Base-by-base conservation (phyloP, 1,284 basidiomycete species). In the Puccinia sorghi region DNA sequence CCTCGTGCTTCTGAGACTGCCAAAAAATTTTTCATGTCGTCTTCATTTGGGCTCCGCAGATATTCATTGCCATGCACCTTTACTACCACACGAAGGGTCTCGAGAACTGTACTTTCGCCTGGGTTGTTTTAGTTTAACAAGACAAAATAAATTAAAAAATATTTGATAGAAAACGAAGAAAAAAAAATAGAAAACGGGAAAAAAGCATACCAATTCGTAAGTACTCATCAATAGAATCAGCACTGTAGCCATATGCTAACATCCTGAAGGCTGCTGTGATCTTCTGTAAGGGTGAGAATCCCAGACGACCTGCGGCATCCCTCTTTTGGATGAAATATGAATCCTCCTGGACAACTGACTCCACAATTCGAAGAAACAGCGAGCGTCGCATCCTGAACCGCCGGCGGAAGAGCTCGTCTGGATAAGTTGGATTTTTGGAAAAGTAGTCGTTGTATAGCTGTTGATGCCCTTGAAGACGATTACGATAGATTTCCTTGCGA, bases 181-280 rank as follows among this genome's bases (percentile, higher is more conserved):
- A 32, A 32, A 32, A 32, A 32, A 32, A 32, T 32, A 32, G 32
- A 32, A 32, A 32, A 32, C 2, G 2, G 4, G 32, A 32, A 32
- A 32, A 32, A 32, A 32, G 4, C 32, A 12, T 11, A 46, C 43
- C 8, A 6, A 72, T 72, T 22, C 41, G 52, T 6, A 72, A 3
- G 37, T 72, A 72, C 37, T 72, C 70, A 72, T 72, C 52, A 52
- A 43, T 1, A 9, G 50, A 46, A 46, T 72, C 56, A 1, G 71
- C 37, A 22, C 50, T 43, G n/a, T 52, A 56, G 37, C 71, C 41
- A 41, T 72, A 72, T 0, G 71, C 56, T 4, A 72, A 54, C 32
- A 57, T 52, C 11, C 56, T 52, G 1, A 72, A 12, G 32, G 32
- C 32, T 32, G 32, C 32, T 2, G 32, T 32, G 32, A 32, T 4